These are phyloP conservation scores for Coniochaeta ligniaria DNA, from an alignment of 2,329 filamentous ascomycete genomes.

Conservation along the genomic window DNA sequence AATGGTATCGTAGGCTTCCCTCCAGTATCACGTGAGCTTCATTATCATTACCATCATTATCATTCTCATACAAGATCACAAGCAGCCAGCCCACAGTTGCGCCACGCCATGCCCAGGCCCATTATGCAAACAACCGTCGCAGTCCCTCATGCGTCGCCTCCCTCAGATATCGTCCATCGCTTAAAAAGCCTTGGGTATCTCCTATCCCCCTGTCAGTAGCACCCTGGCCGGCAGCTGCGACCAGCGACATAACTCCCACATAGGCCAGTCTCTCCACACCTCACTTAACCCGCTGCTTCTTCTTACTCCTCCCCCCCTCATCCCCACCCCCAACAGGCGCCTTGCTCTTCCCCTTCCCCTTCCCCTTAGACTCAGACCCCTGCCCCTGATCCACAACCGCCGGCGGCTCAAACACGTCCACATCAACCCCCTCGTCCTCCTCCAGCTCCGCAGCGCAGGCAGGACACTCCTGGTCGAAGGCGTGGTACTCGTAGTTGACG, in stretches of 20 bases:
- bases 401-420: slow-evolving; percentile 2
- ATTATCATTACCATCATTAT: not conserved
- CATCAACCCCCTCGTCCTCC: slow-evolving; percentile 26
- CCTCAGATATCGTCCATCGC: not conserved
- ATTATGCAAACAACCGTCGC: not conserved
- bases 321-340: not conserved
- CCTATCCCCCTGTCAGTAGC: not conserved
- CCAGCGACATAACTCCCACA: not conserved
- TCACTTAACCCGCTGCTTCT: not conserved
- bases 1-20: too few species aligned
- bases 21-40: not conserved
- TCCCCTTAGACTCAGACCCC: not conserved
- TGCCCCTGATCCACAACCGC: not conserved
- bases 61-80: not conserved
- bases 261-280: not conserved
- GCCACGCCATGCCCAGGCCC: not conserved
- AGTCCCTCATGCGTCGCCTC: not conserved
- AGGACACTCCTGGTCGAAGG: slow-evolving; percentile 41
- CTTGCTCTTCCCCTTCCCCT: not conserved
- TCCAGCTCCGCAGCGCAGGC: slow-evolving; percentile 33
- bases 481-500: slow-evolving; percentile 32
- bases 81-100: not conserved
- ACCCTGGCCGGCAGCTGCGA: not conserved
- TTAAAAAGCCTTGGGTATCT: not conserved
- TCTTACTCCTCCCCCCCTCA: not conserved